Conservation (phyloP, 1,139 yeast species). For the Kodamaea sp. region DNA sequence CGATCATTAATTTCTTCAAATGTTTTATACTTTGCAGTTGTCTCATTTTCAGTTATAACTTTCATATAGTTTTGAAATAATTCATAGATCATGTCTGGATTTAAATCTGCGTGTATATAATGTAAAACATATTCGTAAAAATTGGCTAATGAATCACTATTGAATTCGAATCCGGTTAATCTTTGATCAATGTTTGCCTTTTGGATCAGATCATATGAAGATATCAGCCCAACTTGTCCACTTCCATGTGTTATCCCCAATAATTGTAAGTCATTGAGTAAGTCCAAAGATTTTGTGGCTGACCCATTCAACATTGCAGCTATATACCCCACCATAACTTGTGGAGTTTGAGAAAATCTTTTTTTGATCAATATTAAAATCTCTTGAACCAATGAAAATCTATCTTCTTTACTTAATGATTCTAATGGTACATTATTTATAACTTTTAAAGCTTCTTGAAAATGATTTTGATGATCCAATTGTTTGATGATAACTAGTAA, state of each 20-base stretch:
- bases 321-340: constrained; percentile 37
- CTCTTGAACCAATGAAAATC: constrained; percentile 24
- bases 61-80: constrained; percentile 22
- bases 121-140: constrained; percentile 27
- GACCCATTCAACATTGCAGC: constrained; percentile 26
- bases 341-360: constrained; percentile 32
- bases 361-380: constrained; percentile 30
- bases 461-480: constrained; percentile 27
- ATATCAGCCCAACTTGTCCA: constrained; percentile 14
- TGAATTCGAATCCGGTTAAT: constrained; percentile 25
- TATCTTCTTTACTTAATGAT: constrained; percentile 17
- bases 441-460: constrained; percentile 35
- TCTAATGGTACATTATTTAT: constrained; percentile 32
- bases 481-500: constrained; percentile 26
- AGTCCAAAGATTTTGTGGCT: constrained; percentile 10
- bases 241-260: constrained; percentile 22
- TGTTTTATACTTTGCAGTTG: background rate
- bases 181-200: constrained; percentile 31
- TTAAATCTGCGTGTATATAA: constrained; percentile 13
- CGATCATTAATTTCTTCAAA: constrained; percentile 20
- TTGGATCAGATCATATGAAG: constrained; percentile 14
- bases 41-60: constrained; percentile 3
- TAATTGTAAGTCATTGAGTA: constrained; percentile 26
- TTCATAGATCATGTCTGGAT: constrained; percentile 17
- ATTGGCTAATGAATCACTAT: constrained; percentile 22